A percentile compares a stretch with the other conserved stretches of the same genome.
These are phyloP conservation scores for Delitschia confertaspora DNA, from an alignment of 495 filamentous ascomycete species.

Conservation along the genomic window DNA sequence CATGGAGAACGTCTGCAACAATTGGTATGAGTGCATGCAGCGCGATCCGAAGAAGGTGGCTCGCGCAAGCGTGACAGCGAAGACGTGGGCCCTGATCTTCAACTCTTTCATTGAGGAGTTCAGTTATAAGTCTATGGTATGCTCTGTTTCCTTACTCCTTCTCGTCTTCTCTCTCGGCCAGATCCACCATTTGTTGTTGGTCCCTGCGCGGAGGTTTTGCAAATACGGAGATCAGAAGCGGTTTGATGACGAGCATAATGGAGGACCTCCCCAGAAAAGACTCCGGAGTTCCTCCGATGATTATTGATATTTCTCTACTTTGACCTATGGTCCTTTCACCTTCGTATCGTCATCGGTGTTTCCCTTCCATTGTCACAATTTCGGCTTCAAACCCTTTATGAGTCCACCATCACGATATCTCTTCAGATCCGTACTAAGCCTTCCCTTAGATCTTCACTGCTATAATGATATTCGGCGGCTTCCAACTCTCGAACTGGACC, in stretches of 20 bases:
- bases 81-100: constrained; percentile 73
- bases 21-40: constrained; percentile 83
- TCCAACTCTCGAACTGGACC: constrained; percentile 49
- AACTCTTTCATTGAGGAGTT: constrained; percentile 64
- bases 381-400: background rate
- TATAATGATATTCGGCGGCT: constrained; percentile 46
- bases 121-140: constrained; percentile 63
- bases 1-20: constrained; percentile 59
- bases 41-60: constrained; percentile 57
- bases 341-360: too few relatives aligned
- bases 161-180: constrained; percentile 9
- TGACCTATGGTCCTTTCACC: background rate
- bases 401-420: background rate
- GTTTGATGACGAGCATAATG: too few relatives aligned
- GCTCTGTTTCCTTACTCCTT: constrained; percentile 20
- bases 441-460: constrained; percentile 36
- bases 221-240: too few relatives aligned
- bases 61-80: constrained; percentile 58
- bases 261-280: too few relatives aligned
- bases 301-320: too few relatives aligned
- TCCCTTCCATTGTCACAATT: constrained; percentile 2
- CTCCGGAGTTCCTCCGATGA: too few relatives aligned
- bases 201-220: too few relatives aligned
- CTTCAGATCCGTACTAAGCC: constrained; percentile 33
- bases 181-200: too few relatives aligned